Conservation (phyloP, 257 asterid species). For the Mentha longifolia region DNA sequence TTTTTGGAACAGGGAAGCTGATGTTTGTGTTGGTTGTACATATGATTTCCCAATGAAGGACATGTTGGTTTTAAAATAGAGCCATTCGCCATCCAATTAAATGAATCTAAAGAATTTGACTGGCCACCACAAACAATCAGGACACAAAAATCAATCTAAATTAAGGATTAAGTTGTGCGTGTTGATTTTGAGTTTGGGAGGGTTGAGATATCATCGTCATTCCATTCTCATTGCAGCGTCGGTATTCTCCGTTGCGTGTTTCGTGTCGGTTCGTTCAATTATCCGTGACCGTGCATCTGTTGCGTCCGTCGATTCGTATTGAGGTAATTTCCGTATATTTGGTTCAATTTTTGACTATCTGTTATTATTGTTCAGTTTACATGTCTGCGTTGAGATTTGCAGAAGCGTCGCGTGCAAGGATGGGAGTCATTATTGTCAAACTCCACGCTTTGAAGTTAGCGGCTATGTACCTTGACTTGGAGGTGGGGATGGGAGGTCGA, state of each 20-base stretch:
- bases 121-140: slow-evolving; percentile 22
- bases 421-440: background rate
- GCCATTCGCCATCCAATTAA: slow-evolving; percentile 28
- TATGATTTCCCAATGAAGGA: slow-evolving; percentile 45
- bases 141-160: slow-evolving; percentile 28
- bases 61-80: slow-evolving; percentile 39
- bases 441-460: slow-evolving; percentile 27
- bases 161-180: slow-evolving; percentile 6
- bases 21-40: slow-evolving; percentile 44
- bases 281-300: slow-evolving; percentile 16
- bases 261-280: slow-evolving; percentile 27
- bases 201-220: slow-evolving; percentile 24
- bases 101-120: slow-evolving; percentile 24
- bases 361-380: background rate
- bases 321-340: slow-evolving; percentile 35
- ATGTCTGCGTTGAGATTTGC: background rate
- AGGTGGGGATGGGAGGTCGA: slow-evolving; percentile 17
- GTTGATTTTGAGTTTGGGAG: slow-evolving; percentile 16
- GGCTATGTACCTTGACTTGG: slow-evolving; percentile 26
- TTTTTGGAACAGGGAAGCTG: slow-evolving; percentile 46
- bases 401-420: slow-evolving; percentile 34
- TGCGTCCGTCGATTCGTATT: slow-evolving; percentile 20
- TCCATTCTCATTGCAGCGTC: slow-evolving; percentile 35
- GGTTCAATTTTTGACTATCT: background rate
- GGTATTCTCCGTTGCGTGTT: slow-evolving; percentile 31